Conservation (phyloP, 2,329 filamentous ascomycete genomes). For the Escovopsis sp. region DNA sequence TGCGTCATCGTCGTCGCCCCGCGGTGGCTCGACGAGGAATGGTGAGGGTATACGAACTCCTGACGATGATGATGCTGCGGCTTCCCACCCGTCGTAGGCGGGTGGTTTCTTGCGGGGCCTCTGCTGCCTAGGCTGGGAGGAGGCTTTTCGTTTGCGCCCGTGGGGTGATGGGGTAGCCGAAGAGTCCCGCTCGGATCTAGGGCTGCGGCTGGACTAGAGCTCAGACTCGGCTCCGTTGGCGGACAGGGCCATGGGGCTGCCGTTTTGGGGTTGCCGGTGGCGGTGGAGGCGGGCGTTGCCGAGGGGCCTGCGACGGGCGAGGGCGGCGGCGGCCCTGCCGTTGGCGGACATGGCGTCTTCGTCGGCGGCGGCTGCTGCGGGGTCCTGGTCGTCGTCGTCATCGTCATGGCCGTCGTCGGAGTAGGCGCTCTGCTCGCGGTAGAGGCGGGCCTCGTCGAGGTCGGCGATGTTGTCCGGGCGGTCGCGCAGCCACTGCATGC, state of each 20-base stretch:
- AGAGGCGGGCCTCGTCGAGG: slow-evolving; percentile 61
- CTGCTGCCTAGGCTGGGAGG: no score
- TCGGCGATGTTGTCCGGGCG: slow-evolving; percentile 68
- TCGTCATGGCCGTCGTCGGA: slow-evolving; percentile 40
- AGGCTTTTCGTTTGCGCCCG: no score
- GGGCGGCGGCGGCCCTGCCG: slow-evolving; percentile 22
- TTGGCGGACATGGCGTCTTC: no score
- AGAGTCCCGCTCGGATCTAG: no score
- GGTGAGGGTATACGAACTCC: no score
- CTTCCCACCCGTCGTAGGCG: no score
- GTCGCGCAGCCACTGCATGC: slow-evolving; percentile 92
- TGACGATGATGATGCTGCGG: no score
- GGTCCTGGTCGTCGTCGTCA: not conserved
- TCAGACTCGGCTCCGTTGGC: slow-evolving; percentile 43
- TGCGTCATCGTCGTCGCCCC: no score
- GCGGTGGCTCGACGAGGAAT: no score
- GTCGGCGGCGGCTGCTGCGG: no score
- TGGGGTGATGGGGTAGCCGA: no score
- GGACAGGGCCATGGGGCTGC: slow-evolving; percentile 42
- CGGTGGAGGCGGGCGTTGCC: slow-evolving; percentile 27
- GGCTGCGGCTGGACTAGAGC: slow-evolving; percentile 22
- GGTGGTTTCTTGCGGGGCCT: no score
- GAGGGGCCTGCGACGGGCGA: slow-evolving; percentile 28
- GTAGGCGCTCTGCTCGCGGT: slow-evolving; percentile 37
- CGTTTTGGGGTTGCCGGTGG: slow-evolving; percentile 33